Evolutionary conservation across 331 rosid genomes (phyloP), one percentile per base, ranked within the genome.

Genomic region (Spiraea crenata): DNA sequence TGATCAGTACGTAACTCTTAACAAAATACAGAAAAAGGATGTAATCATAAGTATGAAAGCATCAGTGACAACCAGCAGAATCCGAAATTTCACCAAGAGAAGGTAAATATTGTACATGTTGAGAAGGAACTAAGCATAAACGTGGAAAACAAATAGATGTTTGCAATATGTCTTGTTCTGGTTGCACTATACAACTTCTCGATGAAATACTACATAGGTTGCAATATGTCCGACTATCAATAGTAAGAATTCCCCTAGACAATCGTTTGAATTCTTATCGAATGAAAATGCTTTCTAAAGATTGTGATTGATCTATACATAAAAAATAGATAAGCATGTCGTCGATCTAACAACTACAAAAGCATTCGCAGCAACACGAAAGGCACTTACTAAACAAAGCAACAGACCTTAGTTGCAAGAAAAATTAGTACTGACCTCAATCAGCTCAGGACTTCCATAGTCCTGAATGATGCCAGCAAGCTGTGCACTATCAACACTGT

Each of bases 401-500:
- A 2, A 46, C 31, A 25, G 31, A 25, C 31, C 2, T 14, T 4
- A 35, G 59, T 6, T 11, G 10, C 4, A 31, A 52, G 20, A 15
- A 46, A 19, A 13, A 44, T 49, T 9, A 4, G 49, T 34, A 71
- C 31, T 11, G 73, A 93, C 99, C 99, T 95, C 97, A 72, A 91
- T 81, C 19, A 91, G 87, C 79, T 91, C 98, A 3, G 99, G 96
- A 49, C 89, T 86, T 13, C 85, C 93, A 45, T 70, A 72, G 1
- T 89, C 96, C 79, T 95, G 88, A 75, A 95, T 84, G 3, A 95
- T 56, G 16, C 90, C 98, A 11, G 98, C 96, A 74, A 95, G 99
- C 78, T 86, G 90, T 12, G 99, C 89, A 69, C 99, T 95, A 38
- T 95, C 99, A 63, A 95, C 93, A 72, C 96, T 85, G 19, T 91